Evolutionary conservation across 2,329 filamentous ascomycete genomes (phyloP), one percentile per base, ranked within the genome.

Genomic region (Colletotrichum sp.): DNA sequence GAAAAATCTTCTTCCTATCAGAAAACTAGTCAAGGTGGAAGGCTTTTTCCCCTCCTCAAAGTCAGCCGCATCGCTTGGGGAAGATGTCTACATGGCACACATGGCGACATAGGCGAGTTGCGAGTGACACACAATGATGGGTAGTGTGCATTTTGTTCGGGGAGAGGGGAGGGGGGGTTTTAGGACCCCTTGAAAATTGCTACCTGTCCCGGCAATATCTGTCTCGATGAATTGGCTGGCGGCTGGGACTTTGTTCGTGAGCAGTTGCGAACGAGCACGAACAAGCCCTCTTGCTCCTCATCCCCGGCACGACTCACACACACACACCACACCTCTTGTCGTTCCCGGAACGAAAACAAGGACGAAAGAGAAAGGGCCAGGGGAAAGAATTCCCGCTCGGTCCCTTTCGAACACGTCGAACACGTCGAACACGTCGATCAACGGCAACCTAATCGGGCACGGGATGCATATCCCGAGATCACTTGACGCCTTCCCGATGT

Each of bases 391-490:
- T 24, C 21, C 38, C 36, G 43, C 43, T 28, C 34, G 30, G 28
- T 55, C 48, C 34, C 21, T 34, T 38, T 55, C 36, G 55, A n/a
- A 21, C 32, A 34, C 24, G 26, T 26, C 28, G 71, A n/a, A 21
- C 32, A 34, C 24, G 26, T 26, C 28, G 71, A 32, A 34, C 24
- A 73, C 43, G 69, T 73, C 56, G 69, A 75, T 68, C 69, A 63
- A 75, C 69, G 56, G 63, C 32, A 73, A 36, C 43, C 55, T 67
- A 61, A 62, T 58, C 69, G 55, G 62, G 69, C 26, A 43, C 52
- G 56, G 73, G 55, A 72, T 72, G 69, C 69, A 67, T 62, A n/a
- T 38, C 8, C 21, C 59, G 32, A 63, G 69, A 62, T 74, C 72
- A 74, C 61, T 74, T 65, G 55, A 66, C 68, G 61, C 36, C 36